phyloP scores from a whole-genome alignment of 176 grass and related monocot genomes.

The barley (Hordeum vulgare) region MorexV3_pseudomolecules_assembly NC_058519.1:227553221-227553720 shows the following conservation, averaged over 20 bases:
- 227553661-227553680: conserved; percentile 46
- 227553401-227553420: conserved; percentile 48
- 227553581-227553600: conserved; percentile 56
- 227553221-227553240: conserved; percentile 39
- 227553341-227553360: conserved; percentile 38
- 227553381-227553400: conserved; percentile 57
- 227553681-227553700: conserved; percentile 48
- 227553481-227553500: conserved; percentile 54
- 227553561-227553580: conserved; percentile 49
- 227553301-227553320: neutral
- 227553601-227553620: conserved; percentile 52
- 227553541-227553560: conserved; percentile 62
- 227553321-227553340: neutral
- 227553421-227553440: conserved; percentile 49
- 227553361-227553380: conserved; percentile 58
- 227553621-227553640: conserved; percentile 43
- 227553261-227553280: conserved; percentile 44
- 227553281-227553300: conserved; percentile 9
- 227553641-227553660: conserved; percentile 51
- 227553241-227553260: conserved; percentile 43
- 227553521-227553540: conserved; percentile 57
- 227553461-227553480: conserved; percentile 55
- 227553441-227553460: conserved; percentile 61
- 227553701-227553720: conserved; percentile 57
- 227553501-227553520: conserved; percentile 58